A percentile compares a stretch with the other conserved stretches of the same genome.
These are phyloP conservation scores for Hypericum androsaemum DNA, from an alignment of 345 rosid genomes.

Conservation along the genomic window DNA sequence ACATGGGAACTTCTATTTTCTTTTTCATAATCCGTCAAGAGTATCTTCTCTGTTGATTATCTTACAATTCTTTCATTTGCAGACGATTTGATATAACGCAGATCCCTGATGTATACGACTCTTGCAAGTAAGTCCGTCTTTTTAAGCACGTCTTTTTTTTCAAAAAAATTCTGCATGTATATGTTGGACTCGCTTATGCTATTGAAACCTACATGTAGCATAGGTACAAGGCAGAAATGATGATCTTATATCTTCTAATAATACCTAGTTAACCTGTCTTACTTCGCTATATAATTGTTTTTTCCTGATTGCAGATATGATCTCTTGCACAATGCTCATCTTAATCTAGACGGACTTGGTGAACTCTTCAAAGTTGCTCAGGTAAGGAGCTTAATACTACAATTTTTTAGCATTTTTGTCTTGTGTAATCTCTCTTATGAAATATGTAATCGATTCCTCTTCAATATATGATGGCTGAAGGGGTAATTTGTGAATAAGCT, in stretches of 20 bases:
- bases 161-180: too few relatives aligned
- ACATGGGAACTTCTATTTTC: too few relatives aligned
- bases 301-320: conserved; percentile 56
- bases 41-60: neutral
- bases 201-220: too few relatives aligned
- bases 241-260: neutral
- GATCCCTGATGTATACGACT: conserved; percentile 98
- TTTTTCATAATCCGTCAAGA: neutral
- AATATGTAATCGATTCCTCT: neutral
- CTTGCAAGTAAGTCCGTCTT: conserved; percentile 83
- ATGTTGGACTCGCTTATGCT: too few relatives aligned
- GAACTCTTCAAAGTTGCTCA: conserved; percentile 92
- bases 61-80: conserved; percentile 24
- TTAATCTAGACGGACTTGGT: conserved; percentile 69
- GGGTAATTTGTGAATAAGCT: too few relatives aligned
- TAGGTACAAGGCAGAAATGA: too few relatives aligned
- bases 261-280: neutral
- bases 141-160: neutral
- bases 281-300: conserved; percentile 2
- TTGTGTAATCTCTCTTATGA: neutral
- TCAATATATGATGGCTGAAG: too few relatives aligned
- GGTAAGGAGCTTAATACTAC: conserved; percentile 33
- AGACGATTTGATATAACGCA: conserved; percentile 95
- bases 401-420: neutral
- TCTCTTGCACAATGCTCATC: conserved; percentile 94